Evolutionary conservation across 73 alveolate genomes (phyloP), one percentile per base, ranked within the genome.

Genomic region (Breviolum minutum): DNA sequence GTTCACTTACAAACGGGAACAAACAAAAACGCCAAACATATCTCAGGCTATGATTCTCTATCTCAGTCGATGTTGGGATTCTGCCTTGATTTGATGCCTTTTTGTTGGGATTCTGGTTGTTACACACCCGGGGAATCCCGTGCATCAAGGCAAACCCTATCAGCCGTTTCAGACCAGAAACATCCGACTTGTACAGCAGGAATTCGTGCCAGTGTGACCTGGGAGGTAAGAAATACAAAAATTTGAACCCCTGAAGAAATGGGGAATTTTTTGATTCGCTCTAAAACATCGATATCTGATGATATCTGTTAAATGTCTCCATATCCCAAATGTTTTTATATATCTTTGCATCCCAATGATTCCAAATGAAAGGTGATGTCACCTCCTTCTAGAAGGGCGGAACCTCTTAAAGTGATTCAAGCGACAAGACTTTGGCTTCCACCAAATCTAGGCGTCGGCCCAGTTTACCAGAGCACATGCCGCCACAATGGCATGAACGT

Each of bases 161-260:
- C 74, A 11, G 24, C 11, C 74, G 74, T 66, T 66, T 11, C 29
- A n/a, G n/a, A n/a, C n/a, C n/a, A n/a, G 90, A 10, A 61, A 20
- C 93, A 16, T 90, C 97, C 14, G 97, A 70, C 74, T 90, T 90
- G 97, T 90, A 79, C 48, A 90, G 79, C 77, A 92, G 74, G 69
- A 92, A 92, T 68, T 92, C 98, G 62, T 92, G 98, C 98, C 98
- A 92, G 30, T 92, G 87, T 8, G 92, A 83, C 92, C 92, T 83
- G 60, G 62, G 90, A 81, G 14, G 19, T 14, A 27, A 8, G n/a
- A 26, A 79, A 14, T 6, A n/a, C n/a, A 63, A 63, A 13, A 27
- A 12, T 27, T 22, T n/a, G 86, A 24, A 29, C 8, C 63, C 9
- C 17, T 17, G 54, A 40, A 40, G 3, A 40, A 40, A 40, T 40